Evolutionary conservation across 2,329 filamentous ascomycete genomes (phyloP).

Genomic region (Pseudogymnoascus sp.): DNA sequence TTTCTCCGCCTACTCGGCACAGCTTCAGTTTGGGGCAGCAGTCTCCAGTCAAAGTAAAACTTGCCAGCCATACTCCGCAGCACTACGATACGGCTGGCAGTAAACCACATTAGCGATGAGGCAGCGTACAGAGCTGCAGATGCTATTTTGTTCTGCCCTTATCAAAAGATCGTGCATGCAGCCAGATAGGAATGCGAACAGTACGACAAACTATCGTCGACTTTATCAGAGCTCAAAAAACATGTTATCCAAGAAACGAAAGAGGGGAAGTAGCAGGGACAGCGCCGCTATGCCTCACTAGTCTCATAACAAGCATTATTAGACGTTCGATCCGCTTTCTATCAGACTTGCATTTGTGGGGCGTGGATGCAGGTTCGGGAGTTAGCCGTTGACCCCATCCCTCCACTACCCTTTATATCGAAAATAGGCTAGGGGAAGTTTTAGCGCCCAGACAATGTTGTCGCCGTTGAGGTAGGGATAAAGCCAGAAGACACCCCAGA

Average conservation of each 20-base stretch:
- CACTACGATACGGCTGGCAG: neutral
- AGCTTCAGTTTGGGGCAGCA: neutral
- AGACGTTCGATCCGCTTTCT: neutral
- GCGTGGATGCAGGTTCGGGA: neutral
- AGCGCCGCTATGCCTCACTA: neutral
- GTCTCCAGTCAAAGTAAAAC: neutral
- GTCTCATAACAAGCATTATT: neutral
- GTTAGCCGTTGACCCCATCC: too few species aligned
- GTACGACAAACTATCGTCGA: neutral
- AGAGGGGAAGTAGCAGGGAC: neutral
- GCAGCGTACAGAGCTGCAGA: neutral
- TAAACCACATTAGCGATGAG: neutral
- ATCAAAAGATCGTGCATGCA: neutral
- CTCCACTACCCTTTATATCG: constrained; percentile 9
- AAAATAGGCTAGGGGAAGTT: neutral
- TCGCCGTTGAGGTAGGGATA: too few species aligned
- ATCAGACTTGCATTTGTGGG: neutral
- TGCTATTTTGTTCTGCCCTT: neutral
- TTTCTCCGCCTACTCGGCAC: neutral
- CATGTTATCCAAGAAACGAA: neutral
- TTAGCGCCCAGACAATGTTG: too few species aligned
- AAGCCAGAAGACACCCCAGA: constrained; percentile 45
- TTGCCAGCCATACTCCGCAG: neutral
- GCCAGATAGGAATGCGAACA: neutral
- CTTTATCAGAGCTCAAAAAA: neutral